phyloP scores from a whole-genome alignment of 345 rosid species.

The Rhizophora mangle region DNA sequence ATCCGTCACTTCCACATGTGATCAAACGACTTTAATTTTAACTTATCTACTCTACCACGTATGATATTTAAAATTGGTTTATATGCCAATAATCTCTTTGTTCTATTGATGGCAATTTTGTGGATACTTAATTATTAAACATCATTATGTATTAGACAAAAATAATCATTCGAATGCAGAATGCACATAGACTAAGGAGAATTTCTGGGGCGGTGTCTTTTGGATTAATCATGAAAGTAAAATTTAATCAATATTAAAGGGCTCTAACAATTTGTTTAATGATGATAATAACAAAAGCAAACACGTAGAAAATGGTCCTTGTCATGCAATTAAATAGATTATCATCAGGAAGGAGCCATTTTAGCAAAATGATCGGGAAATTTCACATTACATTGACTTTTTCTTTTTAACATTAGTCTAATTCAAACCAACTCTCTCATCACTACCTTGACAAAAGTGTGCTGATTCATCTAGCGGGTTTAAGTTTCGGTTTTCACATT shows the following conservation, averaged over 20 bases:
- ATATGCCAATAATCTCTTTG: no score
- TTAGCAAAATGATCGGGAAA: slow-evolving; percentile 19
- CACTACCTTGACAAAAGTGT: not conserved
- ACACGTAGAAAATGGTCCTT: not conserved
- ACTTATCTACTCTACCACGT: no score
- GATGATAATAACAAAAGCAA: not conserved
- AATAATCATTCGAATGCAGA: slow-evolving; percentile 8
- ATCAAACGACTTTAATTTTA: no score
- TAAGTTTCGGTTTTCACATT: slow-evolving; percentile 1
- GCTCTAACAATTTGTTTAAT: not conserved
- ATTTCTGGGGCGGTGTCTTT: not conserved
- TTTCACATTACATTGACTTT: slow-evolving; percentile 17
- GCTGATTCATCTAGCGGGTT: slow-evolving; percentile 14
- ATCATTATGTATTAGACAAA: no score
- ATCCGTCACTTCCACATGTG: no score
- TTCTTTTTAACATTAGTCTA: not conserved
- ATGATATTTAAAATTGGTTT: no score
- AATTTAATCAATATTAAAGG: not conserved
- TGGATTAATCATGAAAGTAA: not conserved
- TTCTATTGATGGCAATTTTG: no score
- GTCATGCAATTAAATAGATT: not conserved
- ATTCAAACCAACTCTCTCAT: slow-evolving; percentile 20
- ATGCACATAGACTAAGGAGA: not conserved
- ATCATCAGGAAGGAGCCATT: not conserved
- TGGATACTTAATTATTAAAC: no score